Percentiles rank a stretch among this genome's conserved stretches.
These are phyloP conservation scores for Malbranchea zuffiana DNA, from an alignment of 2,329 filamentous ascomycete genomes.

Conservation along the genomic window DNA sequence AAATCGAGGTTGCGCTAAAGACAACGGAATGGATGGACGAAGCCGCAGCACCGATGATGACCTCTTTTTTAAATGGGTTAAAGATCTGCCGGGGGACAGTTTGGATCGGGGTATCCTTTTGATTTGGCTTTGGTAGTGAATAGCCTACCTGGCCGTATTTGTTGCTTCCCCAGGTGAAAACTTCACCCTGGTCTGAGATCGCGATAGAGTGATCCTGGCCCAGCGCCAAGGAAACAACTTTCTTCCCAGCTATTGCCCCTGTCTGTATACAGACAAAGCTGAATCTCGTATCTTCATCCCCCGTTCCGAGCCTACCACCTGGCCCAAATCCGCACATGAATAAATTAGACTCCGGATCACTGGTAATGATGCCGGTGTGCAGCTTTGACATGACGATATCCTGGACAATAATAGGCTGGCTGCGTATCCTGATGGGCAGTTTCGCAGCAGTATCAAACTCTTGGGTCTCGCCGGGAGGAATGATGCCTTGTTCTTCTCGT, in stretches of 20 bases:
- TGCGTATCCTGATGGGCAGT: conserved; percentile 62
- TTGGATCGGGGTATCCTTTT: conserved; percentile 72
- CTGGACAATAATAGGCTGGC: conserved; percentile 62
- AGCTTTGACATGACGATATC: conserved; percentile 84
- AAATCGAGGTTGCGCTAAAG: conserved; percentile 68
- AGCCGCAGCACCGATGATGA: conserved; percentile 69
- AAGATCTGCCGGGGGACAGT: conserved; percentile 77
- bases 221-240: conserved; percentile 64
- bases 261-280: conserved; percentile 72
- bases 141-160: conserved; percentile 79
- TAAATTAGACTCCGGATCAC: conserved; percentile 77
- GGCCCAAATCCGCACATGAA: conserved; percentile 89
- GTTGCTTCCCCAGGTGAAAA: conserved; percentile 93
- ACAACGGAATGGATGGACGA: conserved; percentile 87
- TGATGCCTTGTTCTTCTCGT: conserved; percentile 13
- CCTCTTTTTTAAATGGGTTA: conserved; percentile 78
- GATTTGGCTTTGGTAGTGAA: conserved; percentile 49
- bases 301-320: conserved; percentile 77
- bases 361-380: conserved; percentile 78
- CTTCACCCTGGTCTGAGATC: conserved; percentile 71
- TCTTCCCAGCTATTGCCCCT: conserved; percentile 60
- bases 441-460: conserved; percentile 38
- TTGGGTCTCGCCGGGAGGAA: conserved; percentile 10
- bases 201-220: conserved; percentile 88
- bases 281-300: conserved; percentile 82